Evolutionary conservation across 495 filamentous ascomycete genomes (phyloP).

Genomic region (Penicillium desertorum): DNA sequence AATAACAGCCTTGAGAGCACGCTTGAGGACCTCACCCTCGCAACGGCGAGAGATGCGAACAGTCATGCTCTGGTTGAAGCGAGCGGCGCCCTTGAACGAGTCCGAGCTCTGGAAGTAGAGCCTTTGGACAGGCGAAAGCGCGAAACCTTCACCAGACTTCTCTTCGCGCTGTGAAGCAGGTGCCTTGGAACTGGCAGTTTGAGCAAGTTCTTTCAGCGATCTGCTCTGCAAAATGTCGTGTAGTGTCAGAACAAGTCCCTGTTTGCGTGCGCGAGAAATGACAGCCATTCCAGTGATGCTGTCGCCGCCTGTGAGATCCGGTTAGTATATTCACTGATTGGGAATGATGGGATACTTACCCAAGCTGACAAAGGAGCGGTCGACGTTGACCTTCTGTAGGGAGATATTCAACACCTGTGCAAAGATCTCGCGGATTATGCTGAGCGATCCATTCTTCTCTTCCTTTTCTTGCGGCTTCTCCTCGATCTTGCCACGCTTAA

Average conservation of each 20-base stretch:
- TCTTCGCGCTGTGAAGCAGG: slow-evolving; percentile 28
- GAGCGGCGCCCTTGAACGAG: slow-evolving; percentile 47
- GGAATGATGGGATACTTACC: slow-evolving; percentile 31
- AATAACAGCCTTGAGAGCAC: slow-evolving; percentile 58
- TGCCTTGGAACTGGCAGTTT: slow-evolving; percentile 25
- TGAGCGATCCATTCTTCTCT: slow-evolving; percentile 25
- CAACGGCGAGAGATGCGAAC: slow-evolving; percentile 54
- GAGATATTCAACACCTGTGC: slow-evolving; percentile 51
- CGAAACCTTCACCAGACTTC: slow-evolving; percentile 50
- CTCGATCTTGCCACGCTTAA: slow-evolving; percentile 27
- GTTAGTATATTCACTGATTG: slow-evolving; percentile 23
- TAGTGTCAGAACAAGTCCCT: slow-evolving; percentile 38
- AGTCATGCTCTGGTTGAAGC: slow-evolving; percentile 72
- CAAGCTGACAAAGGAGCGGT: slow-evolving; percentile 45
- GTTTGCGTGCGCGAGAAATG: slow-evolving; percentile 40
- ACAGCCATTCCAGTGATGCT: slow-evolving; percentile 47
- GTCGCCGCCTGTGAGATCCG: slow-evolving; percentile 43
- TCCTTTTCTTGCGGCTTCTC: slow-evolving; percentile 29
- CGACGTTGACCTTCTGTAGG: slow-evolving; percentile 36
- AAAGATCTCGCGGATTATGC: slow-evolving; percentile 41
- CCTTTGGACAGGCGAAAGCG: slow-evolving; percentile 47
- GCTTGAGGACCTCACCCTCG: slow-evolving; percentile 48
- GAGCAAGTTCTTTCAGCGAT: slow-evolving; percentile 40
- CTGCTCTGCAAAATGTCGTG: slow-evolving; percentile 40
- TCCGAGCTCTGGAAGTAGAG: slow-evolving; percentile 47